Conservation (phyloP, 202 grass and related monocot species). For the Sporobolus alterniflorus region DNA sequence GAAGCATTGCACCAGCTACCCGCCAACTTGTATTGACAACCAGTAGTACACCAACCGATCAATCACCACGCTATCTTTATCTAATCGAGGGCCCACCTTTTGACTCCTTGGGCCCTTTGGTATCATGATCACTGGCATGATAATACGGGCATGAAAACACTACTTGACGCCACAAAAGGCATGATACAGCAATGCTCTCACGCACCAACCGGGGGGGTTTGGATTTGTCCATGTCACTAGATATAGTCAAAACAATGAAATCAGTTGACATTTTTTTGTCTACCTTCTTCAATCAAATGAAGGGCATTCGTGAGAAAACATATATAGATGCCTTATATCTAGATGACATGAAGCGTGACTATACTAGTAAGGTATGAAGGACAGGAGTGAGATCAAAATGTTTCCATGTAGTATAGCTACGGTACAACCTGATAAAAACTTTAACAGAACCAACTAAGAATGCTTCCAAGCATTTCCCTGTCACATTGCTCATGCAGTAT, state of each 20-base stretch:
- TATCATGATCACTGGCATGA: slow-evolving; percentile 92
- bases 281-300: not conserved
- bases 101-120: too few species aligned
- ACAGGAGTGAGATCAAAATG: too few species aligned
- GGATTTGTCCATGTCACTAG: slow-evolving; percentile 51
- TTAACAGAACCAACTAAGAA: too few species aligned
- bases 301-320: slow-evolving; percentile 1
- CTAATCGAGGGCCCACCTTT: not conserved
- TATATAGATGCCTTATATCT: not conserved
- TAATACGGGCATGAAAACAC: too few species aligned
- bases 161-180: too few species aligned
- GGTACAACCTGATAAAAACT: too few species aligned
- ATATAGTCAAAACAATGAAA: slow-evolving; percentile 34
- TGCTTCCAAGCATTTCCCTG: too few species aligned
- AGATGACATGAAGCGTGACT: not conserved
- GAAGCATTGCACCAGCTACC: not conserved
- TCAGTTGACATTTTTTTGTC: not conserved
- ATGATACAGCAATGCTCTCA: slow-evolving; percentile 96
- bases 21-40: not conserved
- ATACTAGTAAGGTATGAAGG: too few species aligned
- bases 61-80: slow-evolving; percentile 1
- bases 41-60: slow-evolving; percentile 3
- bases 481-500: too few species aligned
- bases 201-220: slow-evolving; percentile 88
- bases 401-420: too few species aligned